phyloP scores from a whole-genome alignment of 768 basidiomycete genomes.

The Mycena venus region DNA sequence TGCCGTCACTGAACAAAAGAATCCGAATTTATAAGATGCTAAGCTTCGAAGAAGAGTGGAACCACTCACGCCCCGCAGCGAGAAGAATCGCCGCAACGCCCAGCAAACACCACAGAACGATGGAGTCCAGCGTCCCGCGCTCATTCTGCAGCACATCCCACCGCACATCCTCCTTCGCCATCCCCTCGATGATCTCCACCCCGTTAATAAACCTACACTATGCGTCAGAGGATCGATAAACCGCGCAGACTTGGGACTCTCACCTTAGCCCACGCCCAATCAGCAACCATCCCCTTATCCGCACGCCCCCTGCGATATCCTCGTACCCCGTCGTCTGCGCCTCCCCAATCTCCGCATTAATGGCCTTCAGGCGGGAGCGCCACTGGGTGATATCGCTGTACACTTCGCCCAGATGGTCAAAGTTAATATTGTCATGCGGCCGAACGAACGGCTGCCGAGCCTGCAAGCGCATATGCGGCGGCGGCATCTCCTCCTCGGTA shows the following conservation, averaged over 20 bases:
- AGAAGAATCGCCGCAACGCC: conserved; percentile 64
- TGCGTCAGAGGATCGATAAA: neutral
- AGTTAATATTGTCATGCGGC: conserved; percentile 79
- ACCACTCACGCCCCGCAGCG: conserved; percentile 70
- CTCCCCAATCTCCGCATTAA: conserved; percentile 81
- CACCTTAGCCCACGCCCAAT: conserved; percentile 72
- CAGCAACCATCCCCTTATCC: conserved; percentile 84
- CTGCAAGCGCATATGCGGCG: conserved; percentile 79
- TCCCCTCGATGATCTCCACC: conserved; percentile 79
- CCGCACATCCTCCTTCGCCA: conserved; percentile 85
- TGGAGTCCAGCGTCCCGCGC: conserved; percentile 57
- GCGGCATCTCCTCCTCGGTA: conserved; percentile 49
- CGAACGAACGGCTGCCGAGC: conserved; percentile 77
- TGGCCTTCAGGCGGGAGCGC: conserved; percentile 76
- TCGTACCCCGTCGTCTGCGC: conserved; percentile 76
- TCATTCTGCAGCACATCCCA: conserved; percentile 84
- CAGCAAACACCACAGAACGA: conserved; percentile 72
- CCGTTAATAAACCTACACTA: conserved; percentile 63
- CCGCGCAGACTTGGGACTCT: neutral
- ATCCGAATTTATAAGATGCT: conserved; percentile 8
- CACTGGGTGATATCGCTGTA: conserved; percentile 80
- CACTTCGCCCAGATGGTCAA: conserved; percentile 72
- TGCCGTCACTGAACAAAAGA: conserved; percentile 69
- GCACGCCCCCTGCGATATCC: conserved; percentile 78
- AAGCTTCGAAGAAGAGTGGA: neutral